phyloP scores from a whole-genome alignment of 108 stramenopile genomes.

The Schizochytrium sp. region DNA sequence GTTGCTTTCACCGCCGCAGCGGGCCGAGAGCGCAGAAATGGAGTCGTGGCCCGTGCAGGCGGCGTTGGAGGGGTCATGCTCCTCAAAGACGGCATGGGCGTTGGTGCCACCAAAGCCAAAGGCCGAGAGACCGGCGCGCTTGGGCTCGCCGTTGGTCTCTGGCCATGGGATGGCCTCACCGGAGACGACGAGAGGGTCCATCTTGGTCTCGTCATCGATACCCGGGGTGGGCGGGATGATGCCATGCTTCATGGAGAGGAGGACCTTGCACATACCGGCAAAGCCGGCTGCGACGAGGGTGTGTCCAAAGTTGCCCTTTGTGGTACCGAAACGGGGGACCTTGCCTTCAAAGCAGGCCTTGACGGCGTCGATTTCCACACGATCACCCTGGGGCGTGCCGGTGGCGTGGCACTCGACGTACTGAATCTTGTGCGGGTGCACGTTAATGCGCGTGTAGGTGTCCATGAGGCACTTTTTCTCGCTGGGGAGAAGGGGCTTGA shows the following conservation, averaged over 20 bases:
- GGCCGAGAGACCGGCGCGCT: background rate
- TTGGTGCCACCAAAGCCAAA: background rate
- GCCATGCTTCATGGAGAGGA: background rate
- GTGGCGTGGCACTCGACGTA: constrained; percentile 3
- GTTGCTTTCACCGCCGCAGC: background rate
- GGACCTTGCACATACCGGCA: background rate
- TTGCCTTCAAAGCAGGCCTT: background rate
- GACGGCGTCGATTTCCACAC: background rate
- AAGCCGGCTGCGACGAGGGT: background rate
- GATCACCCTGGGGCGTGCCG: background rate
- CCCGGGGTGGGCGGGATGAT: background rate
- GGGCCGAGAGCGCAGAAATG: background rate
- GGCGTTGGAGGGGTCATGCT: background rate
- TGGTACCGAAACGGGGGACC: background rate
- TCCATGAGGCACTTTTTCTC: background rate
- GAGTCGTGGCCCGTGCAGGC: background rate
- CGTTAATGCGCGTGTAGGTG: background rate
- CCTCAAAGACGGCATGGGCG: background rate
- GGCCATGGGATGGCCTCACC: background rate
- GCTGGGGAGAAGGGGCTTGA: background rate
- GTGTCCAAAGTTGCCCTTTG: background rate
- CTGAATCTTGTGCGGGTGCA: background rate
- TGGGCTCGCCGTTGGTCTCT: background rate
- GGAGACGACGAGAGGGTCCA: background rate
- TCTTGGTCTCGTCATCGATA: background rate